phyloP scores from a whole-genome alignment of 169 alveolate genomes.

The Eimeria acervulina region DNA sequence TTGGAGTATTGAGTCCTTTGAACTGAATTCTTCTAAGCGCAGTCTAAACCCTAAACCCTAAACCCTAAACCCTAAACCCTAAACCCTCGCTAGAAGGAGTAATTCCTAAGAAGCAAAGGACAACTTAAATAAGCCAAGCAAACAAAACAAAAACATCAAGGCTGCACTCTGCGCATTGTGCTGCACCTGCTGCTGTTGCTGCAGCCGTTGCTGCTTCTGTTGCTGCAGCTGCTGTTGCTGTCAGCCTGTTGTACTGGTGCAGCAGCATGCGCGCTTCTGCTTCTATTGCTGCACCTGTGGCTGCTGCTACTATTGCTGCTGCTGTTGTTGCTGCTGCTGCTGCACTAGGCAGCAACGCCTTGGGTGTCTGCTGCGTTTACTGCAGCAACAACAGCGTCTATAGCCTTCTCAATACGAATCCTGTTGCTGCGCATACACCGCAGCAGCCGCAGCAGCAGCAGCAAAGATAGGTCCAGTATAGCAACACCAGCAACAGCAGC shows the following conservation, averaged over 20 bases:
- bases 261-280: not conserved
- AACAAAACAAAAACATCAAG: too few relatives aligned
- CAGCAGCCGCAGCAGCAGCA: not conserved
- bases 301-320: not conserved
- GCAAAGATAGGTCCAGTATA: not conserved
- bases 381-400: constrained; percentile 22
- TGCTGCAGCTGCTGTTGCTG: not conserved
- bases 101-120: too few relatives aligned
- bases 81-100: too few relatives aligned
- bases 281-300: not conserved
- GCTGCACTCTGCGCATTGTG: not conserved
- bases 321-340: not conserved
- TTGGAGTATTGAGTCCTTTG: too few relatives aligned
- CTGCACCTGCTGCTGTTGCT: not conserved
- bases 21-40: too few relatives aligned
- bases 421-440: not conserved
- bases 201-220: not conserved
- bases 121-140: too few relatives aligned
- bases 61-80: too few relatives aligned
- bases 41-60: too few relatives aligned
- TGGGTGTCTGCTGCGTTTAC: not conserved
- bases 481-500: not conserved
- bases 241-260: not conserved
- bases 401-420: constrained; percentile 20
- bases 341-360: not conserved